Evolutionary conservation across 169 alveolate species (phyloP).

Genomic region (Plasmodium chabaudi): DNA sequence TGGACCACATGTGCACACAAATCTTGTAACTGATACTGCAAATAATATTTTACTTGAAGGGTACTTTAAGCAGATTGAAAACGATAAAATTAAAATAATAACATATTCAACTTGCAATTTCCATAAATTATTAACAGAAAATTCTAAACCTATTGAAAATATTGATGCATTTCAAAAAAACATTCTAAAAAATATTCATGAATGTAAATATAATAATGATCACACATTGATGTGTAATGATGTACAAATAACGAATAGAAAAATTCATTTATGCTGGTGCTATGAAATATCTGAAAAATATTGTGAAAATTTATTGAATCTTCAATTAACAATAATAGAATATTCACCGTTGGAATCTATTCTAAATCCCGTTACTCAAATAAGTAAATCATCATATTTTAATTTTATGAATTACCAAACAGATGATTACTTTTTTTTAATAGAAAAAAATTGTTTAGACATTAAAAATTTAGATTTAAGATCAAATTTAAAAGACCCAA

Average conservation of each 20-base stretch:
- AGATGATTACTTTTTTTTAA: constrained; percentile 25
- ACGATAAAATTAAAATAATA: constrained; percentile 21
- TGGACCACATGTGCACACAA: constrained; percentile 22
- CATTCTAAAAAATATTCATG: constrained; percentile 14
- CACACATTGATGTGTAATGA: constrained; percentile 36
- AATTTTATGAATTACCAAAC: constrained; percentile 35
- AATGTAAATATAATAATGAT: constrained; percentile 26
- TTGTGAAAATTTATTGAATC: constrained; percentile 18
- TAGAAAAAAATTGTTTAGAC: constrained; percentile 42
- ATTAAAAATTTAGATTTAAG: constrained; percentile 32
- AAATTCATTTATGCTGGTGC: constrained; percentile 63
- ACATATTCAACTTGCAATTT: constrained; percentile 37
- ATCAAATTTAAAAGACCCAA: constrained; percentile 29
- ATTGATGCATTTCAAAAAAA: constrained; percentile 2
- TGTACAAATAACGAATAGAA: neutral
- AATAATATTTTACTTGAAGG: constrained; percentile 39
- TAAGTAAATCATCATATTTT: constrained; percentile 29
- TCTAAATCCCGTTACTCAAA: constrained; percentile 43
- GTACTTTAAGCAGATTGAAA: constrained; percentile 44
- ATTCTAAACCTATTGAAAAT: neutral
- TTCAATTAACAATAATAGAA: constrained; percentile 17
- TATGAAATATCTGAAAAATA: constrained; percentile 4
- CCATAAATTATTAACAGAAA: neutral
- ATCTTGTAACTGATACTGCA: constrained; percentile 10
- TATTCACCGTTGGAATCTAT: constrained; percentile 14